Percentiles rank a stretch among this genome's conserved stretches.
These are phyloP conservation scores for Trypanosoma cruzi DNA, from an alignment of 208 protist species.

Conservation along the genomic window DNA sequence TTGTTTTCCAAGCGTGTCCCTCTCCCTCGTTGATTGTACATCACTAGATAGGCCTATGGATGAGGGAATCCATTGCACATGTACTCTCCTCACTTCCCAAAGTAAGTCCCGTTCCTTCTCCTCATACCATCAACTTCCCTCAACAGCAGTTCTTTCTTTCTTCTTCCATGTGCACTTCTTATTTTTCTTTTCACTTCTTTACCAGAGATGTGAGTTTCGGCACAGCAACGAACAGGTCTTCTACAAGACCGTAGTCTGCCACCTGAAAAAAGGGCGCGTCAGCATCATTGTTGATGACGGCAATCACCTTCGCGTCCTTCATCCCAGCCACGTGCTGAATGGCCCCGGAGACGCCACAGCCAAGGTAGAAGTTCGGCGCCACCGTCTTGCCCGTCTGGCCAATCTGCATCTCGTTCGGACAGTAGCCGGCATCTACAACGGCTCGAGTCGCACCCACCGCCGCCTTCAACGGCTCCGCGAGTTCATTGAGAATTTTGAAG, in stretches of 20 bases:
- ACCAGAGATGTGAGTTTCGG: slow-evolving; percentile 92
- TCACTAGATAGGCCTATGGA: background rate
- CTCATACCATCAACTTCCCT: no score
- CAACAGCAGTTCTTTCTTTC: no score
- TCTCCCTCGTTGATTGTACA: background rate
- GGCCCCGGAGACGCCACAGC: slow-evolving; percentile 96
- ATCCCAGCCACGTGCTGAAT: slow-evolving; percentile 98
- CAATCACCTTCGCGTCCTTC: slow-evolving; percentile 98
- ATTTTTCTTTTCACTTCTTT: slow-evolving; percentile 36
- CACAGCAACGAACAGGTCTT: slow-evolving; percentile 96
- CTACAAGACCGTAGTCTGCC: slow-evolving; percentile 97
- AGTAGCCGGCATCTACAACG: slow-evolving; percentile 95
- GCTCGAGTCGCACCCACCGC: slow-evolving; percentile 97
- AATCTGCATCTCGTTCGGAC: slow-evolving; percentile 96
- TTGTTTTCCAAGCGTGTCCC: no score
- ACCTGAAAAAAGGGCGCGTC: slow-evolving; percentile 99
- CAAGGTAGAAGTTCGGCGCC: slow-evolving; percentile 98
- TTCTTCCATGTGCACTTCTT: no score
- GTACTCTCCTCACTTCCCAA: background rate
- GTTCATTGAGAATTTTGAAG: slow-evolving; percentile 97
- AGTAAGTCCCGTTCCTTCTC: background rate
- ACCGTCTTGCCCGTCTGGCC: slow-evolving; percentile 99
- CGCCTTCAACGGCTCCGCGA: slow-evolving; percentile 93
- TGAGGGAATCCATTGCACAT: background rate
- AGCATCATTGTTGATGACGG: slow-evolving; percentile 97